These are phyloP conservation scores for Oropetium thomaeum DNA, from an alignment of 176 grass and related monocot genomes.

Conservation along the genomic window DNA sequence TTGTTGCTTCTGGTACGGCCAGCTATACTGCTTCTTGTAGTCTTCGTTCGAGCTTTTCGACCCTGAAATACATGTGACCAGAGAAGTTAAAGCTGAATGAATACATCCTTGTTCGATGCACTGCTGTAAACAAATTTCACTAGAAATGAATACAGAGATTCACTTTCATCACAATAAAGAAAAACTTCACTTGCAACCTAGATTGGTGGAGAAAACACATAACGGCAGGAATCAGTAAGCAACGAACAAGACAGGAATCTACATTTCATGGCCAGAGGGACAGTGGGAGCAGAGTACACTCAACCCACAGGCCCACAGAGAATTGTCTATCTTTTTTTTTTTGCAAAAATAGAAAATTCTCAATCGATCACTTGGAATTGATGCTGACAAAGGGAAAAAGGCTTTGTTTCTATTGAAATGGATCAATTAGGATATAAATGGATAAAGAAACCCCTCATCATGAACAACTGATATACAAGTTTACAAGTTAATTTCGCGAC, in stretches of 20 bases:
- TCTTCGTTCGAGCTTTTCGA: conserved; percentile 68
- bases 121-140: not conserved
- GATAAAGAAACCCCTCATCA: not conserved
- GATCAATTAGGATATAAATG: not conserved
- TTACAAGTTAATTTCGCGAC: not conserved
- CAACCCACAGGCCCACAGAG: no score
- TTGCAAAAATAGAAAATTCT: no score
- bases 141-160: not conserved
- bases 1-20: conserved; percentile 56
- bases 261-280: no score
- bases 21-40: conserved; percentile 70
- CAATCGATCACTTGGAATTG: no score
- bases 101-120: not conserved
- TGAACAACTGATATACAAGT: no score
- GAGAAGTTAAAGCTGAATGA: not conserved
- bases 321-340: no score
- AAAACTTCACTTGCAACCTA: not conserved
- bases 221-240: not conserved
- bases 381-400: no score
- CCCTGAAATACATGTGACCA: conserved; percentile 50
- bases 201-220: conserved; percentile 7
- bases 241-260: conserved; percentile 6
- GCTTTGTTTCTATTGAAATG: not conserved
- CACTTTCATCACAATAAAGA: not conserved
- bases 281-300: no score